Base-by-base conservation (phyloP, 208 protist species). In the Acanthamoeba lenticulata region DNA sequence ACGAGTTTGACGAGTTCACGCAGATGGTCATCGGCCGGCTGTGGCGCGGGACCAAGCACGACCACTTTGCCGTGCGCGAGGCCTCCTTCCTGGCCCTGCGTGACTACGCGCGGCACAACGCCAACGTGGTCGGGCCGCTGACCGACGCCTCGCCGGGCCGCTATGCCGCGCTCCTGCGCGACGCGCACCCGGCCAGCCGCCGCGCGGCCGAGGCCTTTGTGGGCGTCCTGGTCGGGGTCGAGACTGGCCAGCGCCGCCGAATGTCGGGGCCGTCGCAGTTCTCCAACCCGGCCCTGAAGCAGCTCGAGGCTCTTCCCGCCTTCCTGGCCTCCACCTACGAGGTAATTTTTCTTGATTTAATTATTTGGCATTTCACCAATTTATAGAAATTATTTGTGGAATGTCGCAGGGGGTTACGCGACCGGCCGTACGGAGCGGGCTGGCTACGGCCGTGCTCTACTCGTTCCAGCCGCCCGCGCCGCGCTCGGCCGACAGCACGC, bases 1-100 rank as follows among this genome's bases (percentile, higher is more conserved):
- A 83, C 38, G 79, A 89, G 85, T 91, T 91, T 69, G 85, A 91
- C 38, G 85, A 91, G 17, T 91, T 91, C 85, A 91, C 85, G 24
- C 36, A 91, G 36, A 91, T 72, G 45, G 45, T 91, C 55, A 69
- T 91, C 15, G 60, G 7, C 19, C 49, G 60, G 3, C 85, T 91
- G 49, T 91, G 85, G 85, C 45, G 60, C 21, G 60, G 85, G 6
- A 38, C 85, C 32, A 69, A 62, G 60, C 49, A 69, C 36, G 60
- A 91, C 36, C n/a, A 62, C 55, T 69, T 42, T 29, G 21, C 44
- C n/a, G 85, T 91, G 40, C 49, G 85, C 38, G 85, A 91, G 85
- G 85, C 85, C 19, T 91, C 85, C 40, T 69, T 91, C 40, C 85
- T 42, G 27, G 85, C 85, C 17, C 60, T 91, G 32, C 42, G 40